phyloP scores from a whole-genome alignment of 441 rosid genomes.

The Croton setiger region DNA sequence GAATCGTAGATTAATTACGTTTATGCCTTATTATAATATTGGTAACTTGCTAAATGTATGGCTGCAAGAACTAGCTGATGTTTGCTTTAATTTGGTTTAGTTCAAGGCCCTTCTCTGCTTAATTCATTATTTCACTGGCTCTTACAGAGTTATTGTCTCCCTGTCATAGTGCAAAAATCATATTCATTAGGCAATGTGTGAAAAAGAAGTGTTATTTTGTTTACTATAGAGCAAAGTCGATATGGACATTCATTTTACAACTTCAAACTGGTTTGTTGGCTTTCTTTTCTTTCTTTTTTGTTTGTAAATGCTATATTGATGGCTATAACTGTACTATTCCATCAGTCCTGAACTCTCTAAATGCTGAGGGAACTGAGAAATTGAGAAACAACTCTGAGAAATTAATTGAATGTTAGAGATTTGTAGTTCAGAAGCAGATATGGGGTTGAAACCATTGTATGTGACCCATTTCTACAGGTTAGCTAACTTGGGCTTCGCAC shows the following conservation, averaged over 20 bases:
- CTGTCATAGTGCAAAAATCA: background rate
- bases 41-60: conserved; percentile 5
- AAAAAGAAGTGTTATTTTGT: background rate
- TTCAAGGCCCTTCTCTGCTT: background rate
- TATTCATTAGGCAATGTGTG: background rate
- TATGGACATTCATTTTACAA: background rate
- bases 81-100: conserved; percentile 9
- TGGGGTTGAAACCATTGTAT: background rate
- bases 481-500: background rate
- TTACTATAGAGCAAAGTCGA: background rate
- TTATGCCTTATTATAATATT: background rate
- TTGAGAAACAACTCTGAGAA: background rate
- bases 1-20: background rate
- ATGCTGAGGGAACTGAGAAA: background rate
- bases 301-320: background rate
- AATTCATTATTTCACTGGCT: background rate
- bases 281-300: background rate
- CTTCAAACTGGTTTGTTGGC: conserved; percentile 1
- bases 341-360: background rate
- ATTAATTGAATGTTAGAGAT: background rate
- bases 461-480: background rate
- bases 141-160: background rate
- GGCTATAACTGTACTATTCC: background rate
- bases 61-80: background rate
- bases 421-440: background rate